Conservation (phyloP, 345 rosid genomes). For the Rhodamnia rubescens region DNA sequence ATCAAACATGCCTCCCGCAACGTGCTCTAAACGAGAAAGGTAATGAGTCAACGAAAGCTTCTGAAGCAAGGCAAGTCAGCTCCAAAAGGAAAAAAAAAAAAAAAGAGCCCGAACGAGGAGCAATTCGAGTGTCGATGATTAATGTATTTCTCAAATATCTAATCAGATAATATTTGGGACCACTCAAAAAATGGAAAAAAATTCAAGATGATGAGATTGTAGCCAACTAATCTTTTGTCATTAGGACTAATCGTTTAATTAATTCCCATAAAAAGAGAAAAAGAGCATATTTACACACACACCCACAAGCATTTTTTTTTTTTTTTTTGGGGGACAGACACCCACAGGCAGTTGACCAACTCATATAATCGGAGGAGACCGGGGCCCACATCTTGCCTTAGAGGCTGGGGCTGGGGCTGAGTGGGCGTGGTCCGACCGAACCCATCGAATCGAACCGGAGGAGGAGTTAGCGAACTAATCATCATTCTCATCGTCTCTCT, state of each 20-base stretch:
- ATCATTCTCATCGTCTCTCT: neutral
- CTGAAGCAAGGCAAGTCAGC: neutral
- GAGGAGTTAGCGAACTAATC: neutral
- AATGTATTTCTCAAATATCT: neutral
- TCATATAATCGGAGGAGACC: neutral
- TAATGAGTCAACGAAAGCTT: neutral
- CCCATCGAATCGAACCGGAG: neutral
- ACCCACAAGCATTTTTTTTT: no score
- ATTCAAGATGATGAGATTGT: neutral
- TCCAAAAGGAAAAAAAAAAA: accelerated
- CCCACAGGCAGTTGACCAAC: neutral
- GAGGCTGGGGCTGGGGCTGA: neutral
- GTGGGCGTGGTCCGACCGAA: neutral
- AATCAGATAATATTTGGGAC: neutral
- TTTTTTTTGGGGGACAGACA: neutral
- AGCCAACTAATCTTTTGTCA: neutral
- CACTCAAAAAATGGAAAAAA: neutral
- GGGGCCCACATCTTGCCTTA: neutral
- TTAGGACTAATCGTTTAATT: neutral
- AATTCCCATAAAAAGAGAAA: neutral
- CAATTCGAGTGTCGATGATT: neutral
- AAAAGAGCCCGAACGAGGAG: accelerated
- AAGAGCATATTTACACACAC: neutral
- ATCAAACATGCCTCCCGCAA: neutral
- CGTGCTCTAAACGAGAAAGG: neutral